Base-by-base conservation (phyloP, 2,329 filamentous ascomycete genomes). In the Ophiostoma perfectum region DNA sequence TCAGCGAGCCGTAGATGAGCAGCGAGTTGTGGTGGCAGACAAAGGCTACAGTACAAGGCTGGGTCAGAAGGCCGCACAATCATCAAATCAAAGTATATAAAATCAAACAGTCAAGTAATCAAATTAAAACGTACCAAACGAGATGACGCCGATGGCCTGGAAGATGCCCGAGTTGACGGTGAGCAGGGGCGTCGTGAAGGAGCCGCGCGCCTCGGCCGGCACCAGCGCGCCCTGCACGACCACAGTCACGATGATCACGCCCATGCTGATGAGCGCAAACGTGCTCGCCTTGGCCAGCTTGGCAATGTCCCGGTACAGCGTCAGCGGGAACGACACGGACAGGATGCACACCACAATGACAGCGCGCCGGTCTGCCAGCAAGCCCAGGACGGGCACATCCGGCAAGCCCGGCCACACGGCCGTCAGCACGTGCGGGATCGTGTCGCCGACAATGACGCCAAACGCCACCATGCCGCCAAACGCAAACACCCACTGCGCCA, bases 391-490 rank as follows among this genome's bases (percentile, higher is more conserved):
- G 0, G 92, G 88, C 76, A 90, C 87, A 42, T 88, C 82, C 52
- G 81, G 80, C 70, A 98, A 77, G 2, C 86, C 86, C 0, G 95
- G 93, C 81, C 94, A 97, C 5, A 97, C 78, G 4, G 93, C 92
- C 64, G 83, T 80, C 74, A 98, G 78, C 64, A 99, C 95, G 77
- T 93, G 92, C 3, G 95, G 95, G 75, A 99, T 97, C 0, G 92
- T 93, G 78, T 99, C 95, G 70, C 95, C 95, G 9, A 99, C 91
- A 75, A 99, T 97, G 75, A 99, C 93, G 73, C 93, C 95, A 78
- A 98, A 99, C 14, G 95, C 95, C 68, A 99, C 88, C 95, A 99
- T 99, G 72, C 95, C 95, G 68, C 95, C 95, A 81, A 98, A 99
- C 2, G 95, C 95, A 83, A 99, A 99, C 41, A 92, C 90, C 94